Percentiles rank a stretch among this genome's conserved stretches.
Conservation (phyloP, 176 grass and related monocot species). For the Rhynchospora pubera region DNA sequence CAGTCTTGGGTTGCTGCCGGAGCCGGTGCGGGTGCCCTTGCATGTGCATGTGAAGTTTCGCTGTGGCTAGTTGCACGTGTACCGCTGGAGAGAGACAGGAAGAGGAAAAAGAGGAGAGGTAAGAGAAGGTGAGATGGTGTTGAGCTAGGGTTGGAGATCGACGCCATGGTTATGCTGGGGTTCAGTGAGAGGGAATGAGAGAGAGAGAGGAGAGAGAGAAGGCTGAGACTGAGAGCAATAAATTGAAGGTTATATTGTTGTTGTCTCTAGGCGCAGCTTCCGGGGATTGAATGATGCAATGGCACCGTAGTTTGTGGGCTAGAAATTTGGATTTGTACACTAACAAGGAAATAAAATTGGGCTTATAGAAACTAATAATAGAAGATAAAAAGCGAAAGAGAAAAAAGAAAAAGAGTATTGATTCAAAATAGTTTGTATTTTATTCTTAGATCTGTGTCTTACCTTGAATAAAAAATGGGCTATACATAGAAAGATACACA, state of each 20-base stretch:
- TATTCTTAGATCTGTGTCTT: no score
- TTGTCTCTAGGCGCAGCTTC: not conserved
- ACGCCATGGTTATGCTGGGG: not conserved
- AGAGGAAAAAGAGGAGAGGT: not conserved
- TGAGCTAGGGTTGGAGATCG: not conserved
- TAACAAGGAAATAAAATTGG: not conserved
- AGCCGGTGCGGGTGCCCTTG: slow-evolving; percentile 9
- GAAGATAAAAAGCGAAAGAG: no score
- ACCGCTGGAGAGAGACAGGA: slow-evolving; percentile 1
- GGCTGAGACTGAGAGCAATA: not conserved
- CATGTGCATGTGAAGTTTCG: slow-evolving; percentile 16
- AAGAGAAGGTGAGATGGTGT: not conserved
- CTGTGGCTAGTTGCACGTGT: slow-evolving; percentile 5
- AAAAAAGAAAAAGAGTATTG: no score
- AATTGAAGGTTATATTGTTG: not conserved
- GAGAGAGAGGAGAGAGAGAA: not conserved
- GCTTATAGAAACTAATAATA: not conserved
- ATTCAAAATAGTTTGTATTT: no score
- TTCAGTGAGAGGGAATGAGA: not conserved
- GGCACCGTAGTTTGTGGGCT: not conserved
- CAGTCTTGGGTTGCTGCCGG: slow-evolving; percentile 30
- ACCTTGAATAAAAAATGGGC: no score
- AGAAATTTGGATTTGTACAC: not conserved
- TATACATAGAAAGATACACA: no score
- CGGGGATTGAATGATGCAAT: not conserved